Evolutionary conservation across 2,329 filamentous ascomycete species (phyloP), one percentile per base, ranked within the genome.

Genomic region (Huntiella omanensis): DNA sequence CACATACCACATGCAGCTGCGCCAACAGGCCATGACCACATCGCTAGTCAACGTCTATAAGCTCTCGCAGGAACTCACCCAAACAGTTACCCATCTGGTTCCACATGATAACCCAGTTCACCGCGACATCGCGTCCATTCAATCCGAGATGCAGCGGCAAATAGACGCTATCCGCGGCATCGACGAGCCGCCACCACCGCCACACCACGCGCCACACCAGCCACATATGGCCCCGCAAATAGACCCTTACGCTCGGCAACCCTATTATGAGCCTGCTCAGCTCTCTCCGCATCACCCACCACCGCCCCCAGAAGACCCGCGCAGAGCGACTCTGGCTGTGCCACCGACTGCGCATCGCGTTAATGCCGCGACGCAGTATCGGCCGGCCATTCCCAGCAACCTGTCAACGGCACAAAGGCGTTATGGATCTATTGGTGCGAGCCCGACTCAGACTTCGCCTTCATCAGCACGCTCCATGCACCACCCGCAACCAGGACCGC

Each of bases 241-340:
- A 28, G 67, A 66, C 51, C 65, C 74, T 41, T 70, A 77, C 55
- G 71, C 73, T 32, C 77, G 75, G 51, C 70, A 73, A 41, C 83
- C 77, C 60, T 78, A 83, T 53, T 64, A 72, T 38, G 83, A 87
- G 52, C 78, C 83, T 50, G 73, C 80, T 1, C 86, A 87, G 8
- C 72, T 94, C 35, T 96, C 88, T 36, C 88, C 88, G 15, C 77
- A 86, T 52, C 87, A 94, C 62, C 65, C 87, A 53, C 76, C 86
- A 8, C 82, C 87, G 56, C 76, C 86, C 7, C 82, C 87, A 56
- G 87, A 94, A 56, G 88, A 94, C 50, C 74, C 77, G 46, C 79
- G 86, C 52, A 73, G 83, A 42, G 71, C 71, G 17, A 85, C 80
- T 43, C 66, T 87, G 43, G 69, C 74, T 47, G 71, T 77, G 43